phyloP scores from a whole-genome alignment of 2,329 filamentous ascomycete species.

The Didymella pomorum region DNA sequence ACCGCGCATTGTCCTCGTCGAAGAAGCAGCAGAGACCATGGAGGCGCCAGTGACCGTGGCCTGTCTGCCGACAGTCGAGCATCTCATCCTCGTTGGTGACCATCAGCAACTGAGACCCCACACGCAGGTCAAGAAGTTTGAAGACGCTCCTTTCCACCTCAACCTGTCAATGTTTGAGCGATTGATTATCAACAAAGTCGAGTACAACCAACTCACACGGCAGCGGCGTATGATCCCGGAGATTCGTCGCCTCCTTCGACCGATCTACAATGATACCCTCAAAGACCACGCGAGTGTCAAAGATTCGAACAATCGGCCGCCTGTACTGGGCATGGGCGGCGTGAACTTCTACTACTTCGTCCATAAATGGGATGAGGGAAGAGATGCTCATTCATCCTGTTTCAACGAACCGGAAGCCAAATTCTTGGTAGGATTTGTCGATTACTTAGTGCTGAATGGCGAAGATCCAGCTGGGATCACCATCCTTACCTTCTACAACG shows the following conservation, averaged over 20 bases:
- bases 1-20: constrained; percentile 75
- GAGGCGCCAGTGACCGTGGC: constrained; percentile 69
- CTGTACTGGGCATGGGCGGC: constrained; percentile 69
- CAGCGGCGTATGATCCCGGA: constrained; percentile 79
- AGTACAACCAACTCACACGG: constrained; percentile 69
- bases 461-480: constrained; percentile 70
- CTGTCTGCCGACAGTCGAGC: constrained; percentile 68
- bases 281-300: constrained; percentile 67
- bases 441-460: constrained; percentile 76
- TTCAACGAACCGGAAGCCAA: constrained; percentile 75
- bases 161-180: constrained; percentile 83
- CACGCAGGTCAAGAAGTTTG: constrained; percentile 68
- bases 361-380: constrained; percentile 71
- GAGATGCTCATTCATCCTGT: constrained; percentile 70
- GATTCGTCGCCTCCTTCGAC: constrained; percentile 66
- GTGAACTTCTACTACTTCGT: constrained; percentile 68
- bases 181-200: constrained; percentile 70
- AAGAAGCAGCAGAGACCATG: constrained; percentile 80
- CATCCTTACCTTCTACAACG: constrained; percentile 86
- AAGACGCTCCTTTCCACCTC: constrained; percentile 68
- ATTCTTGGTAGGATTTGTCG: constrained; percentile 77
- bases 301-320: constrained; percentile 54
- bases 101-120: constrained; percentile 80
- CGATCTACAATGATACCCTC: constrained; percentile 66
- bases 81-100: constrained; percentile 77